Evolutionary conservation across 306 rosid species (phyloP).

Genomic region (Prosopis cineraria): DNA sequence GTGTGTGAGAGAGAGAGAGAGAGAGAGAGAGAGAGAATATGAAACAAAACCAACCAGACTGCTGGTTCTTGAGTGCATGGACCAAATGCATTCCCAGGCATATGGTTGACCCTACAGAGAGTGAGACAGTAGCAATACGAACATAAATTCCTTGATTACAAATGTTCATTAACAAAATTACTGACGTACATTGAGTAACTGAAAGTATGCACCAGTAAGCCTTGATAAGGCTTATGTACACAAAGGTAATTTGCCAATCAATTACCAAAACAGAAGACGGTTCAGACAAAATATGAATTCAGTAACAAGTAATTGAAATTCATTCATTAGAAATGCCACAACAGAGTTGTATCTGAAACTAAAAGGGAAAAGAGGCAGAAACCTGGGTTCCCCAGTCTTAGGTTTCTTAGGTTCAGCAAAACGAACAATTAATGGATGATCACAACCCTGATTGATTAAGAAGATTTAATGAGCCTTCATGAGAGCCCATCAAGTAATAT

Average conservation of each 20-base stretch:
- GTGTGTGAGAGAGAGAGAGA: not conserved
- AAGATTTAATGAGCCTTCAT: conserved; percentile 34
- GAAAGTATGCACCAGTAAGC: conserved; percentile 9
- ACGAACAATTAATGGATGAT: conserved; percentile 81
- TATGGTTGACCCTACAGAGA: conserved; percentile 55
- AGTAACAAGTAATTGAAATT: conserved; percentile 23
- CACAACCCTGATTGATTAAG: conserved; percentile 67
- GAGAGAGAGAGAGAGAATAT: conserved; percentile 7
- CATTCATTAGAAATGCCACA: not conserved
- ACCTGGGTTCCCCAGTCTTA: conserved; percentile 74
- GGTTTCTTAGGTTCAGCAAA: conserved; percentile 92
- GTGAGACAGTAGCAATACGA: conserved; percentile 24
- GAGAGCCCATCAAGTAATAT: conserved; percentile 29
- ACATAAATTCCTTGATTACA: conserved; percentile 30
- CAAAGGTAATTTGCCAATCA: not conserved
- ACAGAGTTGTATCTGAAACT: conserved; percentile 24
- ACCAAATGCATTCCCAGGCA: conserved; percentile 43
- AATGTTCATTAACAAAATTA: conserved; percentile 10
- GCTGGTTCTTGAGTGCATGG: conserved; percentile 56
- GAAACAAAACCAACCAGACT: conserved; percentile 51
- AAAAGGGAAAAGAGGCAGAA: conserved; percentile 33
- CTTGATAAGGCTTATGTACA: not conserved
- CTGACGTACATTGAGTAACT: conserved; percentile 1
- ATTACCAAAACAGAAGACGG: not conserved
- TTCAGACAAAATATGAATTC: not conserved